Base-by-base conservation (phyloP, 2,329 filamentous ascomycete genomes). In the Pleochaeta shiraiana region DNA sequence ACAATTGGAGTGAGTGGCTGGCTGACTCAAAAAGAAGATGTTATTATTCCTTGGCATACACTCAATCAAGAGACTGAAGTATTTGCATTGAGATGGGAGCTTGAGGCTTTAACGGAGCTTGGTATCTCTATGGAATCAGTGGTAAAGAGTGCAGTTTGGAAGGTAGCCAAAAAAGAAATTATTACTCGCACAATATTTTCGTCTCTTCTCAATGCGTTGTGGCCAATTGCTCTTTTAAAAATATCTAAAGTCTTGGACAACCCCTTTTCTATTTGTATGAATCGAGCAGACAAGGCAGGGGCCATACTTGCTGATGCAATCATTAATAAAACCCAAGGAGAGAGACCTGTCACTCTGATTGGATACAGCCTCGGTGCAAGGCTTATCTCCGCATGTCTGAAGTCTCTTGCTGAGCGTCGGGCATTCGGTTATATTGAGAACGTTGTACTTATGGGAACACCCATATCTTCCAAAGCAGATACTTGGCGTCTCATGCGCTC, bases 341-440 rank as follows among this genome's bases (percentile, higher is more conserved):
- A 93, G 73, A 79, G 90, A 16, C 86, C 88, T 0, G 86, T 95
- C 0, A 91, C 85, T 0, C 75, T 95, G 1, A 79, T 95, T 24
- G 90, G 89, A 0, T 95, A 91, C 73, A 91, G 88, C 0, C 77
- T 93, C 1, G 90, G 90, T 7, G 88, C 89, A 3, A 80, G 87
- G 30, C 83, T 93, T 14, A 90, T 96, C 60, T 95, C 88, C 73
- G 83, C 85, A 0, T 95, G 91, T 69, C 78, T 95, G 1, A 83
- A 85, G 70, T 83, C 79, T 11, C 80, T 96, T 14, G 88, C 89
- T 0, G 83, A 89, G 71, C 81, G 90, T 50, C 82, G 82, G 65
- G 89, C 87, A 0, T 95, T 95, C 70, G 92, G 91, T 0, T 76
- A 95, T 0, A 76, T 97, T 26, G 91, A 96, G 70, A 86, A 84